These are phyloP conservation scores for Aspergillus fumigatus DNA, from an alignment of 2,329 filamentous ascomycete genomes.

Conservation along the genomic window DNA sequence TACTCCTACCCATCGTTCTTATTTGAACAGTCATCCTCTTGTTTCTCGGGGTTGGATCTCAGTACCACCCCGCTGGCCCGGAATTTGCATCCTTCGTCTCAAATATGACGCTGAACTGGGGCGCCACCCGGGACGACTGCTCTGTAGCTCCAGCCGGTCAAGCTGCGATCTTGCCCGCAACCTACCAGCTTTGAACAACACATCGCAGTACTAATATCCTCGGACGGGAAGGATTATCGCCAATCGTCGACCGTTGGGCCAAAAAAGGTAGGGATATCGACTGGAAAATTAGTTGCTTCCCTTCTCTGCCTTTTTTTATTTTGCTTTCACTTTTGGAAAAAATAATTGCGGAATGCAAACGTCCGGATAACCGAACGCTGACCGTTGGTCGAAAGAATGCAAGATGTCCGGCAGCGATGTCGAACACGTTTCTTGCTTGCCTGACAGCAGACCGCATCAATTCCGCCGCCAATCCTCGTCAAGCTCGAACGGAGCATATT, in stretches of 20 bases:
- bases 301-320: not conserved
- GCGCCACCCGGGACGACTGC: conserved; percentile 35
- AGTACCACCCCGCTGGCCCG: conserved; percentile 14
- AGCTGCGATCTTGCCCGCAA: conserved; percentile 32
- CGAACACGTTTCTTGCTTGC: conserved; percentile 36
- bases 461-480: conserved; percentile 30
- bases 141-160: conserved; percentile 34
- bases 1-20: not conserved
- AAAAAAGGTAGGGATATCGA: not conserved
- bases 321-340: not conserved
- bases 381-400: conserved; percentile 30
- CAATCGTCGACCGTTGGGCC: conserved; percentile 21
- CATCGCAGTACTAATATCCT: conserved; percentile 30
- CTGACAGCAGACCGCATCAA: conserved; percentile 26
- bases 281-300: not conserved
- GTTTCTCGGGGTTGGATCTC: conserved; percentile 6
- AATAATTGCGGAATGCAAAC: conserved; percentile 1
- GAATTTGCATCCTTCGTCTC: conserved; percentile 15
- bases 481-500: conserved; percentile 20
- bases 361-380: conserved; percentile 15
- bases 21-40: not conserved
- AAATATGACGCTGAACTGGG: conserved; percentile 36
- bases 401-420: conserved; percentile 42
- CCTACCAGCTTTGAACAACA: conserved; percentile 36
- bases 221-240: conserved; percentile 25